Evolutionary conservation across 805 yeast genomes (phyloP), one percentile per base, ranked within the genome.

Genomic region (Schwanniomyces pseudopolymorphus): DNA sequence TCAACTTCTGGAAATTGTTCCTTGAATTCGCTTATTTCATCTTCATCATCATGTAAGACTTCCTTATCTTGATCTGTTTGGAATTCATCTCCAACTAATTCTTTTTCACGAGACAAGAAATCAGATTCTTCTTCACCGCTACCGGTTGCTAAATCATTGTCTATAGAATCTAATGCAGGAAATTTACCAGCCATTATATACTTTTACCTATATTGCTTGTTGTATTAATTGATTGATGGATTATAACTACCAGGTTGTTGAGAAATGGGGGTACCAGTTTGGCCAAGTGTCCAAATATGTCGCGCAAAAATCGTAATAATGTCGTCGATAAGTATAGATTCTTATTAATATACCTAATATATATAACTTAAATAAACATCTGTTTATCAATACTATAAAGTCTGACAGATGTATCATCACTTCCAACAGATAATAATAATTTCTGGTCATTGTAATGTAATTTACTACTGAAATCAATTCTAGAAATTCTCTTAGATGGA

Each of bases 71-170:
- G 78, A 33, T 78, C 88, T 6, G 88, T 82, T 50, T 79, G 74
- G 69, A 85, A 85, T 63, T 84, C 88, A 54, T 83, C 86, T 10
- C 91, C 91, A 13, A 85, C 61, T 11, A 81, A 66, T 53, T 83
- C 86, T 58, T 79, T 79, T 62, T 85, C 91, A 64, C 91, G 78
- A 25, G 84, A 69, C 42, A 85, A 70, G 60, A 85, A 85, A 63
- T 84, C 89, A 7, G 78, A 69, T 41, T 64, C 75, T 22, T 62
- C 70, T 11, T 64, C 70, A 24, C 54, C 61, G 21, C 52, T 62
- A 25, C 59, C 64, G 27, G 55, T 60, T 31, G 67, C 68, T 22
- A 60, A 43, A 40, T 58, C 63, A 35, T 56, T 55, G 45, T 57
- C 66, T 49, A 60, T 58, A 39, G 79, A 77, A 44, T 79, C 83